These are phyloP conservation scores for Monosporozyma siamensis DNA, from an alignment of 805 yeast species.

Conservation along the genomic window DNA sequence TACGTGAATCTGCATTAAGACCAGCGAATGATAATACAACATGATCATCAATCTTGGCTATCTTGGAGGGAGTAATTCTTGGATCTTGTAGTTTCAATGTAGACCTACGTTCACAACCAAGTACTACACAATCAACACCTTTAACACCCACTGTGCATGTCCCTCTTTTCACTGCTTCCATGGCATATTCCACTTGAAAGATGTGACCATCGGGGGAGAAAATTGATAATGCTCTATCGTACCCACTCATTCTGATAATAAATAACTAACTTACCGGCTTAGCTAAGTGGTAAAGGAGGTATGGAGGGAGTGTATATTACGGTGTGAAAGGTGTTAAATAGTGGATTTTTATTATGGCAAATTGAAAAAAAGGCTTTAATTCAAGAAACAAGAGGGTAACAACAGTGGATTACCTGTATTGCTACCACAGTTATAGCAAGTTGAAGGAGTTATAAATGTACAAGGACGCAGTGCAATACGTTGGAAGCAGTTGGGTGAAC, in stretches of 20 bases:
- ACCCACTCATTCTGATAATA: constrained; percentile 94
- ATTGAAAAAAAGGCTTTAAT: background rate
- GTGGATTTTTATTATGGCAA: constrained; percentile 1
- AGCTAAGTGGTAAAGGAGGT: no score
- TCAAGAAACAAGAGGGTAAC: no score
- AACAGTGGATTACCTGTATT: background rate
- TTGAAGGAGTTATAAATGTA: no score
- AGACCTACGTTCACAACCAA: constrained; percentile 95
- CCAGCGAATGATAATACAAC: constrained; percentile 93
- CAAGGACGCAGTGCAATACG: background rate
- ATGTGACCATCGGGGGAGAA: constrained; percentile 99
- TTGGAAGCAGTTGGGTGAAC: constrained; percentile 53
- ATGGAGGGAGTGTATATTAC: no score
- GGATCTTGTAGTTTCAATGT: constrained; percentile 94
- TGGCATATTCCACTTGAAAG: constrained; percentile 96
- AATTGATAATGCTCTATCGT: constrained; percentile 97
- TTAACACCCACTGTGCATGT: constrained; percentile 97
- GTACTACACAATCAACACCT: constrained; percentile 78
- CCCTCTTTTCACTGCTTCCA: constrained; percentile 96
- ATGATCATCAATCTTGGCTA: constrained; percentile 84
- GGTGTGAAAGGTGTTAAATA: no score
- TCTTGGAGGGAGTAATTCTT: constrained; percentile 89
- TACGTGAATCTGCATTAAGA: constrained; percentile 94
- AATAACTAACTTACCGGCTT: no score
- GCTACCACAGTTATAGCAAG: no score